Conservation (phyloP, 169 alveolate species). For the Plasmodium adleri region DNA sequence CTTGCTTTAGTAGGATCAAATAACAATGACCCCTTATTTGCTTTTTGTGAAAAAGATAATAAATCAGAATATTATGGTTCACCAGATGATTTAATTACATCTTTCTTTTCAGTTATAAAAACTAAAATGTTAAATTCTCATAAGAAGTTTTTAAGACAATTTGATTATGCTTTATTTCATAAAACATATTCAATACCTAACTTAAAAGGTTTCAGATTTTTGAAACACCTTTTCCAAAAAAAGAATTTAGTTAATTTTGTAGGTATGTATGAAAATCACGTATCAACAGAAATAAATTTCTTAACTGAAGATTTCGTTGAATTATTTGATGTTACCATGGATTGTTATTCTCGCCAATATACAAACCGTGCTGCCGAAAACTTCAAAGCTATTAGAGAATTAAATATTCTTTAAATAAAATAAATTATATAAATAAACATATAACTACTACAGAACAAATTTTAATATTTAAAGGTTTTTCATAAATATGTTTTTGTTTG, state of each 20-base stretch:
- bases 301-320: conserved; percentile 40
- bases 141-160: conserved; percentile 29
- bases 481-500: no score
- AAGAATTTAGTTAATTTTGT: conserved; percentile 59
- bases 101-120: conserved; percentile 64
- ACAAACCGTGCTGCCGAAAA: conserved; percentile 24
- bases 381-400: conserved; percentile 11
- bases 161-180: conserved; percentile 7
- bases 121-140: conserved; percentile 32
- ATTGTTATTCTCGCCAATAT: conserved; percentile 28
- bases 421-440: no score
- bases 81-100: conserved; percentile 30
- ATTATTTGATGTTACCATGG: conserved; percentile 26
- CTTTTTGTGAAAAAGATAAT: conserved; percentile 14
- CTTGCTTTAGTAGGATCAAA: conserved; percentile 3
- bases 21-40: not conserved
- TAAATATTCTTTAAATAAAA: not conserved
- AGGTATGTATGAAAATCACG: conserved; percentile 21
- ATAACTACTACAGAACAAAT: no score
- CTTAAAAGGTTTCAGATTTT: conserved; percentile 48
- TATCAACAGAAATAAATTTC: conserved; percentile 38
- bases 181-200: conserved; percentile 30
- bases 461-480: no score
- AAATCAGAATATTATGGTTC: conserved; percentile 25
- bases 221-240: conserved; percentile 45